phyloP scores from a whole-genome alignment of 163 green algal species.

The Trebouxia gelatinosa region DNA sequence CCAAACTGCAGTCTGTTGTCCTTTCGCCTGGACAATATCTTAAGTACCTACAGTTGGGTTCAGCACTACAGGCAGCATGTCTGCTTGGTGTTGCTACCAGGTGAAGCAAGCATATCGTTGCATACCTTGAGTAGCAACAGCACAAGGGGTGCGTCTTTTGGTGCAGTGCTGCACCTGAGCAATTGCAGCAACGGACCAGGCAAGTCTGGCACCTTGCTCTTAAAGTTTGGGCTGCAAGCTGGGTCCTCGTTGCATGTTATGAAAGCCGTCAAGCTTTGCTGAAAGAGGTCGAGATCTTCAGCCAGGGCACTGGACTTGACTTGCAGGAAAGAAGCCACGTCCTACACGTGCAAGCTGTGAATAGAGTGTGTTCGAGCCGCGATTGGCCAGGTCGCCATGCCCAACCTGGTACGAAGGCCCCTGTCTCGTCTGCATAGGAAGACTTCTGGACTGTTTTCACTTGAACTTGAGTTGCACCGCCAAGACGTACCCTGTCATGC shows the following conservation, averaged over 20 bases:
- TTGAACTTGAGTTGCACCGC: not conserved
- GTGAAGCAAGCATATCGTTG: not conserved
- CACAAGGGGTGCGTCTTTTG: not conserved
- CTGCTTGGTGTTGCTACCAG: not conserved
- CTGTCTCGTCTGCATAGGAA: too few relatives aligned
- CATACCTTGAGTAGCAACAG: constrained; percentile 17
- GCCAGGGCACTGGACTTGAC: not conserved
- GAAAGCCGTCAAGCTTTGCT: constrained; percentile 12
- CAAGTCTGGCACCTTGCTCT: not conserved
- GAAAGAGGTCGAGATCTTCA: not conserved
- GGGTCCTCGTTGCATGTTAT: constrained; percentile 8
- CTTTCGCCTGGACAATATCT: constrained; percentile 1
- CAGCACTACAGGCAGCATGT: not conserved
- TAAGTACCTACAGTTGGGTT: constrained; percentile 2
- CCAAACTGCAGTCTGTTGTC: constrained; percentile 20
- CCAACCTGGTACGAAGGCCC: too few relatives aligned
- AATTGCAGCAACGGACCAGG: constrained; percentile 13
- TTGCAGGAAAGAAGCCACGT: constrained; percentile 9
- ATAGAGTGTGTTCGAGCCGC: constrained; percentile 72
- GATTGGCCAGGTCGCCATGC: not conserved
- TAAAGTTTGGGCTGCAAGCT: constrained; percentile 23
- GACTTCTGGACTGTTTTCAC: too few relatives aligned
- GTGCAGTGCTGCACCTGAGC: not conserved
- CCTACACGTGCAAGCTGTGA: constrained; percentile 39
- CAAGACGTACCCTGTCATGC: not conserved